Evolutionary conservation across 2,329 filamentous ascomycete genomes (phyloP), one percentile per base, ranked within the genome.

Genomic region (Rachicladosporium sp.): DNA sequence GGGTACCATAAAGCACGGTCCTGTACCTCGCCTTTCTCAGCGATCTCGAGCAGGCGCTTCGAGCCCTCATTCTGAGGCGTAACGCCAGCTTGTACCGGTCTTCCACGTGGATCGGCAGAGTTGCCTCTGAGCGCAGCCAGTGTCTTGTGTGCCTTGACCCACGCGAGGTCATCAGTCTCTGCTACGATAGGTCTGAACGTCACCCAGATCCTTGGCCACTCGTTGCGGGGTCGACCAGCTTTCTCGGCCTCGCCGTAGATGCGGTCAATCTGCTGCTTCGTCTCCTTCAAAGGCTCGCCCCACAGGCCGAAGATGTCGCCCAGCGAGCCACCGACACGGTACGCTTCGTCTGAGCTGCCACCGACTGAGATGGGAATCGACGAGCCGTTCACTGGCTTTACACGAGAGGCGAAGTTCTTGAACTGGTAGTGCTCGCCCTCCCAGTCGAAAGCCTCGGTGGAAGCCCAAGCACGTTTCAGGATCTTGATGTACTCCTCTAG

Each of bases 251-350:
- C 74, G 3, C 66, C 70, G 45, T 76, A 76, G 51, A 78, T 71
- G 12, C 67, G 66, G 45, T 75, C 71, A 46, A 78, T 76, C 53
- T 78, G 74, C 49, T 78, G 64, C 56, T 73, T 73, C 1, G 74
- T 78, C 51, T 78, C 74, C 56, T 76, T 76, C 2, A 78, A 60
- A 1, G 74, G 74, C 50, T 78, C 74, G 8, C 74, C 74, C 74
- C 74, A 78, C 3, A 78, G 67, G 0, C 74, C 74, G 45, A 78
- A 78, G 49, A 78, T 78, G 46, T 78, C 74, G 21, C 67, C 74
- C 2, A 76, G 62, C 0, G 67, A 59, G 21, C 74, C 74, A 15
- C 74, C 74, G 31, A 76, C 63, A 15, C 73, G 69, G 55, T 78
- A 78, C 0, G 74, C 74, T 4, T 71, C 73, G 11, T 70, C 65